Base-by-base conservation (phyloP, 768 basidiomycete genomes). In the Amanita rubescens region DNA sequence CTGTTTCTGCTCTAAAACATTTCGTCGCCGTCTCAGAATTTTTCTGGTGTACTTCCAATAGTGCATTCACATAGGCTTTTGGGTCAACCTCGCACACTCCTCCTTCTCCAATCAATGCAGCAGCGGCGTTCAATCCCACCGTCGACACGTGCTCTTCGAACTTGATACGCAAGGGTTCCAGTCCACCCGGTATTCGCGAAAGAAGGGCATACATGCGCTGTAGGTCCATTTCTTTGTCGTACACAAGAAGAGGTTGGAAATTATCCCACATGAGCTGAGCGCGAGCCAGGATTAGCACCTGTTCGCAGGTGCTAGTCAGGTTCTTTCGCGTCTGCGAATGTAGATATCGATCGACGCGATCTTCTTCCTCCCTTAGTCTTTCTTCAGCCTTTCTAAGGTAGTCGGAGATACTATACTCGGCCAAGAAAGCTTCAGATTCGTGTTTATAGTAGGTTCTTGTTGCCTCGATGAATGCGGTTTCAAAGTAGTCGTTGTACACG, bases 121-220 rank as follows among this genome's bases (percentile, higher is more conserved):
- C 80, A 22, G 97, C 87, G 1, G 91, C 87, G 24, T 81, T 79
- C 55, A 90, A 67, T 25, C 95, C 95, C 12, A 90, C 82, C 62
- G 83, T 81, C 78, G 95, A 96, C 65, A 98, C 95, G 67, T 96
- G 94, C 59, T 89, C 86, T 71, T 94, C 94, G 63, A 97, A 99
- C 63, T 82, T 86, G 75, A 88, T 89, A 62, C 92, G 80, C 51
- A 97, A 70, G 0, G 93, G 94, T 60, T 95, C 91, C 54, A 97
- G 74, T 5, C 94, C 95, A 60, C 92, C 85, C 15, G 84, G 82
- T 55, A 97, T 94, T 32, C 94, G 87, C 11, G 88, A 85, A 20
- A 98, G 75, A n/a, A 97, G 75, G 8, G 85, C 77, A 70, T 96
- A 97, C 91, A 97, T 96, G 39, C 94, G 80, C 60, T 91, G 91